These are phyloP conservation scores for Raphanus hybrid DNA, from an alignment of 441 rosid species.

Conservation along the genomic window DNA sequence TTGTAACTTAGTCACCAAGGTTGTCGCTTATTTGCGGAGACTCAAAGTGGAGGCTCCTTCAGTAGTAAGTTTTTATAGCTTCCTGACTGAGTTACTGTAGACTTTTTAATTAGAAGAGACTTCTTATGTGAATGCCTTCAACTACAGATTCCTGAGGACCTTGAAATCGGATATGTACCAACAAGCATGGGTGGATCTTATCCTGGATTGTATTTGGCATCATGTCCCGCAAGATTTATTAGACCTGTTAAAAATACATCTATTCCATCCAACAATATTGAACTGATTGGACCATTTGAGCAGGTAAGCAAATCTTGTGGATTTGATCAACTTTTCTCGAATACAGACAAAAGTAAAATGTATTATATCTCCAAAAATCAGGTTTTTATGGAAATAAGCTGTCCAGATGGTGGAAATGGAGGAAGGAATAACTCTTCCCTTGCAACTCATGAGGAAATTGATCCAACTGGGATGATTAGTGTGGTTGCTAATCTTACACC, in stretches of 20 bases:
- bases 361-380: conserved; percentile 26
- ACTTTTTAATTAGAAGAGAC: conserved; percentile 8
- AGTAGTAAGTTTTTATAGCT: conserved; percentile 54
- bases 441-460: conserved; percentile 97
- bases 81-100: background rate
- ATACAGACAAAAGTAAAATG: conserved; percentile 31
- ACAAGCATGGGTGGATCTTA: conserved; percentile 87
- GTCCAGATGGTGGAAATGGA: conserved; percentile 95
- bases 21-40: conserved; percentile 80
- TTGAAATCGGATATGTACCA: conserved; percentile 97
- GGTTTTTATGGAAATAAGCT: conserved; percentile 98
- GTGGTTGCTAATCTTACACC: conserved; percentile 99
- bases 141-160: conserved; percentile 87
- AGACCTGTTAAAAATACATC: conserved; percentile 86
- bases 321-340: conserved; percentile 12
- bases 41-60: conserved; percentile 83
- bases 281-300: conserved; percentile 96
- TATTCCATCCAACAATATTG: conserved; percentile 55
- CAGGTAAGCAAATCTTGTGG: conserved; percentile 58
- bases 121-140: conserved; percentile 28
- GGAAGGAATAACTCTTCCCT: conserved; percentile 72
- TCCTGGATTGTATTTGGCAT: conserved; percentile 90
- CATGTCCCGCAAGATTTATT: conserved; percentile 89
- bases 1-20: conserved; percentile 64
- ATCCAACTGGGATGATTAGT: conserved; percentile 97